These are phyloP conservation scores for Kwoniella dendrophila DNA, from an alignment of 768 basidiomycete genomes.

Conservation along the genomic window DNA sequence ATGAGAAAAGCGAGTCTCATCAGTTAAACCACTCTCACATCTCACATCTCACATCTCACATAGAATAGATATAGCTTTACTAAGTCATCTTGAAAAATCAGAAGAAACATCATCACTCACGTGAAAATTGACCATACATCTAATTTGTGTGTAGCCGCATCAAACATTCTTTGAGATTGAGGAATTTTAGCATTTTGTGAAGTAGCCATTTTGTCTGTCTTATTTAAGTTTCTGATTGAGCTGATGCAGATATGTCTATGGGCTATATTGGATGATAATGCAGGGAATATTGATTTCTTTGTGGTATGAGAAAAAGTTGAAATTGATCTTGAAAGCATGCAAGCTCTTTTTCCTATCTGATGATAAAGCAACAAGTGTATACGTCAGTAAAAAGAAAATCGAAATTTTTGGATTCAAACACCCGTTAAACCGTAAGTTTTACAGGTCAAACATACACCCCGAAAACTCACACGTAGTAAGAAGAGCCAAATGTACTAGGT, in stretches of 20 bases:
- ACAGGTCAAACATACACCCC: no score
- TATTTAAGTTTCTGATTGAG: background rate
- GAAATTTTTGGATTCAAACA: no score
- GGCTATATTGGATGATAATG: background rate
- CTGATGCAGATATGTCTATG: slow-evolving; percentile 1
- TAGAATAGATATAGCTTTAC: background rate
- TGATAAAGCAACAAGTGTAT: background rate
- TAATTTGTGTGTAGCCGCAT: slow-evolving; percentile 52
- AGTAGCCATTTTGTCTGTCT: slow-evolving; percentile 21
- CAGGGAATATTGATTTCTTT: background rate
- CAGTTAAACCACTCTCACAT: no score
- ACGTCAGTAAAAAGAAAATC: background rate
- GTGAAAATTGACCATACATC: slow-evolving; percentile 57
- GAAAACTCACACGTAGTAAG: no score
- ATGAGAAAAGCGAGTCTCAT: background rate
- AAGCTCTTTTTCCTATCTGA: background rate
- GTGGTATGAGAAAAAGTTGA: background rate
- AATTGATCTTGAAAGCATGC: slow-evolving; percentile 3
- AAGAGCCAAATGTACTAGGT: no score
- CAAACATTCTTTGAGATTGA: slow-evolving; percentile 51
- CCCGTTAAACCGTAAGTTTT: no score
- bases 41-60: no score
- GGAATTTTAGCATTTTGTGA: slow-evolving; percentile 35
- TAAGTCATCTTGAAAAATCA: background rate
- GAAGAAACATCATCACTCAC: slow-evolving; percentile 38